Percentiles rank a stretch among this genome's conserved stretches.
Evolutionary conservation across 768 basidiomycete genomes (phyloP).

Genomic region (Rhodosporidiobolus odoratus): DNA sequence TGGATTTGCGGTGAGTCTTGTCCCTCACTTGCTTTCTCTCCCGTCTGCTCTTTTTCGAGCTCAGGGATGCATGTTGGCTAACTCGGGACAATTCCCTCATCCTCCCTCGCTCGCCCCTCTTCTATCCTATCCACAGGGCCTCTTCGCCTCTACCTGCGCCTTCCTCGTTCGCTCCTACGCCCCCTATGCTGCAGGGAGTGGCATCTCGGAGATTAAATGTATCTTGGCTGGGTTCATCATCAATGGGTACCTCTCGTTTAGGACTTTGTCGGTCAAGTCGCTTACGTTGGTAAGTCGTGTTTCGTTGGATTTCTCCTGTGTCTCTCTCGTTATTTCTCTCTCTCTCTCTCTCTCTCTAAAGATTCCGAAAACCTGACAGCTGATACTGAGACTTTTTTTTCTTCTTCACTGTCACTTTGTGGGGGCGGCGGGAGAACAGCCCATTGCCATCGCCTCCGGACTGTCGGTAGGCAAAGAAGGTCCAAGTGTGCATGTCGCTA

Average conservation of each 20-base stretch:
- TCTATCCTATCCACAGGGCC: conserved; percentile 52
- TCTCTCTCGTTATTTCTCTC: background rate
- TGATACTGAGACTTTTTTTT: background rate
- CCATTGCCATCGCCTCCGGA: conserved; percentile 92
- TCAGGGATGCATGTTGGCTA: background rate
- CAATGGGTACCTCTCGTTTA: conserved; percentile 85
- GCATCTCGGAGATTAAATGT: conserved; percentile 98
- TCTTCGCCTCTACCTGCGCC: conserved; percentile 79
- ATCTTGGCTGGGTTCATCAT: conserved; percentile 95
- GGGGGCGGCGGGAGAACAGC: no score
- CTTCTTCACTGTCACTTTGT: no score
- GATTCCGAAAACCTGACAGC: no score
- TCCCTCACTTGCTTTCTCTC: background rate
- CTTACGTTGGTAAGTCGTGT: conserved; percentile 72
- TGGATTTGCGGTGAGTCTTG: conserved; percentile 67
- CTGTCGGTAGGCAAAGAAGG: conserved; percentile 97
- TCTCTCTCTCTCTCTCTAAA: background rate
- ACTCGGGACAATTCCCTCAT: background rate
- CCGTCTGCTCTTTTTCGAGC: background rate
- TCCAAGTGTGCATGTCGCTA: conserved; percentile 94
- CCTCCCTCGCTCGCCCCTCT: background rate
- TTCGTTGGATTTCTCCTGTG: no score
- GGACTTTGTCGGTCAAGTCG: conserved; percentile 89
- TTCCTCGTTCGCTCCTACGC: conserved; percentile 83
- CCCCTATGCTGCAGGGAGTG: conserved; percentile 93